Percentiles rank a stretch among this genome's conserved stretches.
These are phyloP conservation scores for Nymphaea colorata DNA, from an alignment of 164 flowering plant species.

Conservation along the genomic window DNA sequence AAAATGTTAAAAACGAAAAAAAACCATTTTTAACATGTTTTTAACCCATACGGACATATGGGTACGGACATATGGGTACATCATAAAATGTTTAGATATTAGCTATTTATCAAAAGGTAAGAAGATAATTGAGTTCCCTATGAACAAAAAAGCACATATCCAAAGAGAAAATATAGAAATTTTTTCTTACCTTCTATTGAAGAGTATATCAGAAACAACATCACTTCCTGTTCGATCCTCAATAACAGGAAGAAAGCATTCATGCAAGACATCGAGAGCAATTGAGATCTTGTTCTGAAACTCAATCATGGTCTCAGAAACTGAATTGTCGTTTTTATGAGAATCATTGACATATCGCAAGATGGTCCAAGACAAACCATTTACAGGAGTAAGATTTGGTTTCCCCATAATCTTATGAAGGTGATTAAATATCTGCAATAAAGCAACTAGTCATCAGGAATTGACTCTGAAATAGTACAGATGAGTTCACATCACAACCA, in stretches of 20 bases:
- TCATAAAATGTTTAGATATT: too few relatives aligned
- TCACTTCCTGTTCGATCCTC: slow-evolving; percentile 48
- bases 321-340: not conserved
- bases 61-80: too few relatives aligned
- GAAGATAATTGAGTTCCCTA: too few relatives aligned
- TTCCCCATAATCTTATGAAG: slow-evolving; percentile 18
- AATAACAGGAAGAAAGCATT: slow-evolving; percentile 65
- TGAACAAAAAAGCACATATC: too few relatives aligned
- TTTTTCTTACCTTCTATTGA: slow-evolving; percentile 21
- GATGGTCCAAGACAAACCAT: not conserved
- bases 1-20: too few relatives aligned
- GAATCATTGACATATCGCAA: not conserved
- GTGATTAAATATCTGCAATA: slow-evolving; percentile 45
- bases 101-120: too few relatives aligned
- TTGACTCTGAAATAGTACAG: not conserved
- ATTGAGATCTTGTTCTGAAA: slow-evolving; percentile 50
- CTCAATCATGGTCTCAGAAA: slow-evolving; percentile 16
- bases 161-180: too few relatives aligned
- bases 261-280: slow-evolving; percentile 74
- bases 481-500: too few relatives aligned
- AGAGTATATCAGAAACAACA: slow-evolving; percentile 62
- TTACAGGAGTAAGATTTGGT: not conserved
- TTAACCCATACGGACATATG: too few relatives aligned
- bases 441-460: slow-evolving; percentile 2
- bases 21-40: too few relatives aligned